These are phyloP conservation scores for Sporothrix brasiliensis DNA, from an alignment of 2,329 filamentous ascomycete species.

Conservation along the genomic window DNA sequence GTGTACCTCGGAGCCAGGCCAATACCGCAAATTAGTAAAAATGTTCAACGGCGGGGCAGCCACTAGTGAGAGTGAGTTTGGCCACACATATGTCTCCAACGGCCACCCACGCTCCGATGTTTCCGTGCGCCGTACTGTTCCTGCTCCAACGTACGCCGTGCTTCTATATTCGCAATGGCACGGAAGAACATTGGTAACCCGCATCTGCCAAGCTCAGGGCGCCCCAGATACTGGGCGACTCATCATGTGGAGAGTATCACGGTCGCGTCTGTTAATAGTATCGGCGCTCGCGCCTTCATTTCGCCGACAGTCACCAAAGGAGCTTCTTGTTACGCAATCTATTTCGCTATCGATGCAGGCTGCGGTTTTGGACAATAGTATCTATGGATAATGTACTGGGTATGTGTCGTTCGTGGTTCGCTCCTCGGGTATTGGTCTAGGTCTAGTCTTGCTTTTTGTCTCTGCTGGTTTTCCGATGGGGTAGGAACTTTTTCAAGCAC, in stretches of 20 bases:
- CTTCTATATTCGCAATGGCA: neutral
- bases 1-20: no score
- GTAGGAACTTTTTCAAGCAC: neutral
- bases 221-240: neutral
- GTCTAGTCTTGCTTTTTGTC: neutral
- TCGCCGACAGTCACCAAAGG: neutral
- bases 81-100: no score
- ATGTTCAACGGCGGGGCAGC: no score
- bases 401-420: neutral
- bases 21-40: no score
- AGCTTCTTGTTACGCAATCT: neutral
- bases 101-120: no score
- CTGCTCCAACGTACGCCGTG: no score
- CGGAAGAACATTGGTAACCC: neutral
- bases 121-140: no score
- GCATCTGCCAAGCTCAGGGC: constrained; percentile 5
- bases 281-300: constrained; percentile 9
- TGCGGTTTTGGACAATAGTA: neutral
- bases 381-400: constrained; percentile 10
- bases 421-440: neutral
- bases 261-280: neutral
- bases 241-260: constrained; percentile 7
- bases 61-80: no score
- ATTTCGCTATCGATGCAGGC: neutral
- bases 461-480: neutral